Evolutionary conservation across 805 yeast genomes (phyloP).

Genomic region (Yamadazyma sp.): DNA sequence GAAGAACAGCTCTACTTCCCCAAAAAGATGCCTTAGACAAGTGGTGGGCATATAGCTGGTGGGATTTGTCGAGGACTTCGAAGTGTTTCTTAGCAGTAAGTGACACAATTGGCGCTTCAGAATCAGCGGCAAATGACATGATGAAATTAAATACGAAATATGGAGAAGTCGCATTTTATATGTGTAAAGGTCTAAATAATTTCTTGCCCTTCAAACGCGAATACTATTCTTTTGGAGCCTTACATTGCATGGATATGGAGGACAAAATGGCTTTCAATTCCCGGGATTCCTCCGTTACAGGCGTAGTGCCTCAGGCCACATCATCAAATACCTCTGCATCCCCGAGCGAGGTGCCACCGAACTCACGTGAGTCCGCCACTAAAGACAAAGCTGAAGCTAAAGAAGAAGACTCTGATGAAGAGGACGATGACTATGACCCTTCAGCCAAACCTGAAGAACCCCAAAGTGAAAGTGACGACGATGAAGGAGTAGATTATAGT

Average conservation of each 20-base stretch:
- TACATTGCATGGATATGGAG: slow-evolving; percentile 3
- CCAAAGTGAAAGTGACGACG: slow-evolving; percentile 36
- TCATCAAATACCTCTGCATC: no score
- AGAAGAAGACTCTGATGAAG: slow-evolving; percentile 20
- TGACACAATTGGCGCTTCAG: slow-evolving; percentile 42
- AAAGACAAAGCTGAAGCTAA: not conserved
- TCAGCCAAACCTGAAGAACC: slow-evolving; percentile 21
- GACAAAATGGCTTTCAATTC: no score
- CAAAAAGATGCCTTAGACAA: slow-evolving; percentile 80
- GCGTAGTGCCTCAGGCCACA: no score
- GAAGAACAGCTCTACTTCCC: slow-evolving; percentile 75
- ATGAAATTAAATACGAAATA: no score
- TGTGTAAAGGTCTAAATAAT: no score
- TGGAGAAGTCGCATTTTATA: no score
- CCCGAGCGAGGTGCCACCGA: no score
- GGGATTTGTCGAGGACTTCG: slow-evolving; percentile 59
- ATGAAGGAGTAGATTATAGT: slow-evolving; percentile 43
- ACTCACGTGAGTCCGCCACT: not conserved
- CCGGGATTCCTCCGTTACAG: no score
- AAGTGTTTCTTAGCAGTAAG: slow-evolving; percentile 70
- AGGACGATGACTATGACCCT: slow-evolving; percentile 35
- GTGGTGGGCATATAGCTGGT: slow-evolving; percentile 73
- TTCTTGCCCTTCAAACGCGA: no score
- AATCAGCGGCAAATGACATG: slow-evolving; percentile 28
- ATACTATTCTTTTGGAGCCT: not conserved